phyloP scores from a whole-genome alignment of 352 stramenopile genomes.

The Globisporangium cystogenes region DNA sequence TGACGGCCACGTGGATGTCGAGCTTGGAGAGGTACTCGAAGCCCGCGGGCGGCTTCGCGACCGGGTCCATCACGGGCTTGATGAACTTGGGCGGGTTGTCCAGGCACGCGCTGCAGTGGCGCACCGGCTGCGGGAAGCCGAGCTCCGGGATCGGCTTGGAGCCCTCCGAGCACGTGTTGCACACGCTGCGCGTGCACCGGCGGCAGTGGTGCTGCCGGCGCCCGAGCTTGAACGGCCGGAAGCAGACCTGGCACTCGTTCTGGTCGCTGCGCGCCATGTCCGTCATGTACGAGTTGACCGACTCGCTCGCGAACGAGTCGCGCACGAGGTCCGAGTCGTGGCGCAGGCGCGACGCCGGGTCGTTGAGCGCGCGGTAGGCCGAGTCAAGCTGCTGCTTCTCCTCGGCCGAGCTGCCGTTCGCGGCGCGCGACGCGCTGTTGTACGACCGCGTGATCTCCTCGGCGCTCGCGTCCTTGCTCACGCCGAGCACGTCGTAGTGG shows the following conservation, averaged over 20 bases:
- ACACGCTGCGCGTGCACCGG: conserved; percentile 80
- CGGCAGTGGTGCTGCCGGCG: conserved; percentile 81
- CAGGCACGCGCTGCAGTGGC: conserved; percentile 79
- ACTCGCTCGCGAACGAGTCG: conserved; percentile 37
- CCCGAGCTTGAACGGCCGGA: conserved; percentile 82
- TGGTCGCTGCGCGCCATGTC: conserved; percentile 79
- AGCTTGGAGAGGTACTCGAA: conserved; percentile 86
- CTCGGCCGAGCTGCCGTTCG: conserved; percentile 57
- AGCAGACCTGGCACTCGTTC: conserved; percentile 87
- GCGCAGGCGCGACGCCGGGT: conserved; percentile 42
- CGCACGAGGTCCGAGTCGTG: conserved; percentile 57
- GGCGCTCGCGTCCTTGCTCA: conserved; percentile 54
- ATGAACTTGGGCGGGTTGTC: conserved; percentile 75
- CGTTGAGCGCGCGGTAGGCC: conserved; percentile 68
- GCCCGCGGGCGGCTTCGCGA: conserved; percentile 66
- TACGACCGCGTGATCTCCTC: conserved; percentile 78
- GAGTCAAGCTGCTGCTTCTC: conserved; percentile 76
- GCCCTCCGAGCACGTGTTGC: conserved; percentile 79
- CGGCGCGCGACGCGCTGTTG: conserved; percentile 60
- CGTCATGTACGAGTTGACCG: conserved; percentile 41
- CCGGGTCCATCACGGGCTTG: conserved; percentile 69
- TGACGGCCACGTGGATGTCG: conserved; percentile 66
- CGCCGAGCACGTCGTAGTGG: conserved; percentile 69
- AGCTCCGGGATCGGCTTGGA: conserved; percentile 81
- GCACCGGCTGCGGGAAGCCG: conserved; percentile 68